Evolutionary conservation across 257 asterid species (phyloP).

Genomic region (Gynochthodes officinalis): DNA sequence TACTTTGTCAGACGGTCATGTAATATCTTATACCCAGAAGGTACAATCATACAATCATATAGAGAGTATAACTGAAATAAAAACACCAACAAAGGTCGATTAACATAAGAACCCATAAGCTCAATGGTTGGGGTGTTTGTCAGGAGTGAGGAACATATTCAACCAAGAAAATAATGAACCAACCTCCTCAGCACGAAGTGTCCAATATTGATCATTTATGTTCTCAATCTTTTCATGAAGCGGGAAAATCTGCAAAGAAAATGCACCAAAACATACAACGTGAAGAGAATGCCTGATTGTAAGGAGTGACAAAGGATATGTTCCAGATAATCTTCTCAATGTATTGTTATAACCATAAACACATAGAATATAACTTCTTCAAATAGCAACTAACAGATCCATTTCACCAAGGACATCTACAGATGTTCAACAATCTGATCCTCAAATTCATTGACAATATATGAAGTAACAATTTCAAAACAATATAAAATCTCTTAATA

Average conservation of each 20-base stretch:
- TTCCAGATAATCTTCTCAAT: not conserved
- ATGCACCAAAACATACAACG: slow-evolving; percentile 12
- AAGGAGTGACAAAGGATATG: not conserved
- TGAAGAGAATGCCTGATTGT: not conserved
- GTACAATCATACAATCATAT: not conserved
- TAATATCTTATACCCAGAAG: not conserved
- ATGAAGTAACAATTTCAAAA: not conserved
- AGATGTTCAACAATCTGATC: not conserved
- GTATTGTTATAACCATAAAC: not conserved
- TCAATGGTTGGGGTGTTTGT: not conserved
- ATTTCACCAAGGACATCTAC: not conserved
- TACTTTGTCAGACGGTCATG: not conserved
- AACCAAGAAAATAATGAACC: not conserved
- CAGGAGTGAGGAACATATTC: not conserved
- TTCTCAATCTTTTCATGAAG: slow-evolving; percentile 76
- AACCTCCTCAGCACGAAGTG: slow-evolving; percentile 89
- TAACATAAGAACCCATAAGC: not conserved
- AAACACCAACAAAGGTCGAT: not conserved
- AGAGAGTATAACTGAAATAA: not conserved
- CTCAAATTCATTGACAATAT: not conserved
- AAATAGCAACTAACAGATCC: not conserved
- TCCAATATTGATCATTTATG: slow-evolving; percentile 87
- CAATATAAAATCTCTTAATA: not conserved
- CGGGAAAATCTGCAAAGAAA: slow-evolving; percentile 56
- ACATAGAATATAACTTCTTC: not conserved